Percentiles rank a stretch among this genome's conserved stretches.
Conservation (phyloP, 257 asterid genomes). For the Solanum appendiculatum region DNA sequence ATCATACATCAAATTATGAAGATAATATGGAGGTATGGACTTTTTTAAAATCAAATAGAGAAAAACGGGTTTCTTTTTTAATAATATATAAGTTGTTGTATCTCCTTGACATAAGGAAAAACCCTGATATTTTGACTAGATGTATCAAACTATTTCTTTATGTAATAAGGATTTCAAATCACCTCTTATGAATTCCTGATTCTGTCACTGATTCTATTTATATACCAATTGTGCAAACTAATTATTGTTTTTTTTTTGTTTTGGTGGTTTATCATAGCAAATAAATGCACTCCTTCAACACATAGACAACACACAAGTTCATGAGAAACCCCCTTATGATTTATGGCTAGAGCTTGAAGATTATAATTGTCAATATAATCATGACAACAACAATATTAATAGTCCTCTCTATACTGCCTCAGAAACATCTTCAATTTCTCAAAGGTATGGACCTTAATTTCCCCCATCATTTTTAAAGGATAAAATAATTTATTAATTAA, state of each 20-base stretch:
- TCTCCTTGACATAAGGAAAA: not conserved
- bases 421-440: not conserved
- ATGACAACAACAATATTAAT: not conserved
- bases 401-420: not conserved
- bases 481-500: not conserved
- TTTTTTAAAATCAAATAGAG: not conserved
- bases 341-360: conserved; percentile 2
- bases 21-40: not conserved
- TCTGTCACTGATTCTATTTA: not conserved
- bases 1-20: not conserved
- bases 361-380: not conserved
- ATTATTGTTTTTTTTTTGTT: not conserved
- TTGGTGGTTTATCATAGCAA: not conserved
- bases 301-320: not conserved
- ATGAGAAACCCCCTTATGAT: not conserved
- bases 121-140: not conserved
- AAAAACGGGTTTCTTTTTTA: not conserved
- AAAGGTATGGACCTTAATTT: not conserved
- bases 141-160: not conserved
- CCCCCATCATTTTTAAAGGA: not conserved
- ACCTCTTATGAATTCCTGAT: not conserved
- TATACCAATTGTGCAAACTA: not conserved
- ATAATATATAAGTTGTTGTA: not conserved
- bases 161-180: not conserved
- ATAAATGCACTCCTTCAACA: not conserved